phyloP scores from a whole-genome alignment of 257 asterid genomes.

The Solanum etuberosum region DNA sequence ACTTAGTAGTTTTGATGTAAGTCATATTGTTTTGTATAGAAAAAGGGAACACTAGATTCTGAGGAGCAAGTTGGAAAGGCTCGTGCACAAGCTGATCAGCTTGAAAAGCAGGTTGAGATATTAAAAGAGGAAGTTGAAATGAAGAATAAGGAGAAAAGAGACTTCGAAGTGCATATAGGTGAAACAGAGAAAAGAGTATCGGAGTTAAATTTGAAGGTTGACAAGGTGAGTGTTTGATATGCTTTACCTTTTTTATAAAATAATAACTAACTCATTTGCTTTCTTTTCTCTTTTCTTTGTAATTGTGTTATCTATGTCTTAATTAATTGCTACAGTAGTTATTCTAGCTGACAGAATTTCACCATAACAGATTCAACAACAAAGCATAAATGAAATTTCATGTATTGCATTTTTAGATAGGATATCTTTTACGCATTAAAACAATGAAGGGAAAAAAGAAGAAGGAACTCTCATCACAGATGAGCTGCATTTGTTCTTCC shows the following conservation, averaged over 20 bases:
- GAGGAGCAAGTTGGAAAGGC: conserved; percentile 62
- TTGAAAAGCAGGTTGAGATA: conserved; percentile 61
- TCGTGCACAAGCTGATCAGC: conserved; percentile 54
- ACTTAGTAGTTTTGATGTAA: background rate
- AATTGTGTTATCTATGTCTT: background rate
- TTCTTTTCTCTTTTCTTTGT: background rate
- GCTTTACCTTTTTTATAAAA: background rate
- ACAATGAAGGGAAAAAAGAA: background rate
- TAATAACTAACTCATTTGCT: background rate
- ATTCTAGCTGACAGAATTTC: background rate
- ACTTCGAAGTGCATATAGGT: conserved; percentile 37
- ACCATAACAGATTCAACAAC: background rate
- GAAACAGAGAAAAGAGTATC: conserved; percentile 52
- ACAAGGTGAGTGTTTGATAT: conserved; percentile 31
- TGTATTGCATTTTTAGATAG: background rate
- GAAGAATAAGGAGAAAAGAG: conserved; percentile 43
- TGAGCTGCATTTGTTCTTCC: background rate
- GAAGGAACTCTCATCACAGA: background rate
- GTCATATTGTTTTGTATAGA: conserved; percentile 15
- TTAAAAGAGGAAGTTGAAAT: conserved; percentile 37
- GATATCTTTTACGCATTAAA: background rate
- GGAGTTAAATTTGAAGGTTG: conserved; percentile 41
- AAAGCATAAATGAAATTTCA: background rate
- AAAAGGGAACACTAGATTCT: conserved; percentile 45
- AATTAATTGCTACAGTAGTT: background rate